Evolutionary conservation across 257 asterid genomes (phyloP).

Genomic region (Nicotiana benthamiana): DNA sequence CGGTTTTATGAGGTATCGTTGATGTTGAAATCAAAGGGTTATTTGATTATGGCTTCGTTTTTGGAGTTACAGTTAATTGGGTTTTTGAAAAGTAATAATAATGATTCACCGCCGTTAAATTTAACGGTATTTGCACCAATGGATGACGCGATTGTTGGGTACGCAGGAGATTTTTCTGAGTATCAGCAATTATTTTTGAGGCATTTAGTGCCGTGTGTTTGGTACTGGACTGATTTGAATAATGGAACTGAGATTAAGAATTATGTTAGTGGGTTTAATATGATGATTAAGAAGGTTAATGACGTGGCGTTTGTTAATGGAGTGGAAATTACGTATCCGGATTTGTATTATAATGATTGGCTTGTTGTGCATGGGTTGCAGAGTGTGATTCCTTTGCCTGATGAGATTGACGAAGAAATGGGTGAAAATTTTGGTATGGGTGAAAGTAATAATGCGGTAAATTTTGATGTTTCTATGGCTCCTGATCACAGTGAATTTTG

Average conservation of each 20-base stretch:
- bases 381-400: slow-evolving; percentile 38
- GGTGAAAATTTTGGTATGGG: slow-evolving; percentile 8
- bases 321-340: slow-evolving; percentile 45
- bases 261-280: slow-evolving; percentile 34
- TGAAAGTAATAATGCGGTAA: background rate
- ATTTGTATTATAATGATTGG: slow-evolving; percentile 47
- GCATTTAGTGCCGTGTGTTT: slow-evolving; percentile 60
- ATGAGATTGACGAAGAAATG: slow-evolving; percentile 26
- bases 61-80: slow-evolving; percentile 70
- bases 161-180: slow-evolving; percentile 36
- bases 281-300: slow-evolving; percentile 34
- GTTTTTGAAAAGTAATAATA: slow-evolving; percentile 11
- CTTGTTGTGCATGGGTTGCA: slow-evolving; percentile 61
- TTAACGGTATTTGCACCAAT: slow-evolving; percentile 66
- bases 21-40: slow-evolving; percentile 53
- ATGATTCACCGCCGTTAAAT: slow-evolving; percentile 4
- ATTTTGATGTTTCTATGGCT: background rate
- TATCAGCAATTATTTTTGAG: slow-evolving; percentile 46
- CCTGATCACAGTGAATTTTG: slow-evolving; percentile 28
- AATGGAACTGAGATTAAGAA: slow-evolving; percentile 40
- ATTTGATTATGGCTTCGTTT: slow-evolving; percentile 55
- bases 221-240: slow-evolving; percentile 40
- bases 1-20: slow-evolving; percentile 38
- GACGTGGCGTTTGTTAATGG: slow-evolving; percentile 50
- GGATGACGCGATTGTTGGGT: slow-evolving; percentile 40